Conservation (phyloP, 306 rosid genomes). For the Cicer judaicum region DNA sequence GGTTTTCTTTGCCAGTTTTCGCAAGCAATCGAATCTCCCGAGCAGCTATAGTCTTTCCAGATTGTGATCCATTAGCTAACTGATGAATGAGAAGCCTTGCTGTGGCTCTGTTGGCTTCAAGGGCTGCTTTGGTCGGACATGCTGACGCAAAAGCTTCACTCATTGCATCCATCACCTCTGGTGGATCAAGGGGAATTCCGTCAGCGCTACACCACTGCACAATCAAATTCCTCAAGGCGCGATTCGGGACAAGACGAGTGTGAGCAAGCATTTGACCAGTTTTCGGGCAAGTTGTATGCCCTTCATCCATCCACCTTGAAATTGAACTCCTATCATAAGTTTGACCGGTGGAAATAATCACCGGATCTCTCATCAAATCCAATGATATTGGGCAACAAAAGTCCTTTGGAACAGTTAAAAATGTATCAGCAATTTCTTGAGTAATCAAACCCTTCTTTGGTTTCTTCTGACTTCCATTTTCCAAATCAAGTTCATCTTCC, state of each 20-base stretch:
- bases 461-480: slow-evolving; percentile 56
- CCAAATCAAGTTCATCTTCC: slow-evolving; percentile 70
- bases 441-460: slow-evolving; percentile 62
- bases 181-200: slow-evolving; percentile 78
- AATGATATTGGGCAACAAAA: slow-evolving; percentile 81
- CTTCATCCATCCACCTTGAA: slow-evolving; percentile 93
- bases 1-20: slow-evolving; percentile 84
- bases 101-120: slow-evolving; percentile 80
- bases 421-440: slow-evolving; percentile 77
- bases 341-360: slow-evolving; percentile 84
- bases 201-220: slow-evolving; percentile 83
- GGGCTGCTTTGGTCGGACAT: slow-evolving; percentile 72
- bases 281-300: slow-evolving; percentile 87
- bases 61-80: slow-evolving; percentile 64
- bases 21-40: slow-evolving; percentile 88
- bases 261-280: slow-evolving; percentile 87
- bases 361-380: slow-evolving; percentile 94
- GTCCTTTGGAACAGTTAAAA: slow-evolving; percentile 78
- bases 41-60: slow-evolving; percentile 79
- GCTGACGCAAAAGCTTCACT: slow-evolving; percentile 63
- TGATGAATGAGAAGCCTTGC: slow-evolving; percentile 70
- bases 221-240: slow-evolving; percentile 83
- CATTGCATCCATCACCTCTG: slow-evolving; percentile 56
- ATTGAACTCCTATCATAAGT: slow-evolving; percentile 84
- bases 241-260: slow-evolving; percentile 71